These are phyloP conservation scores for Trametes gibbosa DNA, from an alignment of 768 basidiomycete genomes.

Conservation along the genomic window DNA sequence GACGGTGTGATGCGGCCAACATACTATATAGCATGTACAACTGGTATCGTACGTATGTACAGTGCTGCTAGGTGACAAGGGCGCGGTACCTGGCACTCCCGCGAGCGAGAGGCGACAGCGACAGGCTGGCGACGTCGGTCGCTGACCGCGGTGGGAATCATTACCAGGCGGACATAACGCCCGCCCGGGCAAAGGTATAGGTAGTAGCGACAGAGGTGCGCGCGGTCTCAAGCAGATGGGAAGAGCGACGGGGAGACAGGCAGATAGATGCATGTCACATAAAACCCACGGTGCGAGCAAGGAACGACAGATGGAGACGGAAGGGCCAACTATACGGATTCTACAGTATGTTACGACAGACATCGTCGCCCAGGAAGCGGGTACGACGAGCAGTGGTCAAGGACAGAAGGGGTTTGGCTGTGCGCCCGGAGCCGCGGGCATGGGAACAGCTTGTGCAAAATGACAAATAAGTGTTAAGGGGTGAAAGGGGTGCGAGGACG, in stretches of 20 bases:
- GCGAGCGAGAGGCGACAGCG: neutral
- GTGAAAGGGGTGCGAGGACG: neutral
- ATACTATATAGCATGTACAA: conserved; percentile 12
- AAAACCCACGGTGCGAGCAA: neutral
- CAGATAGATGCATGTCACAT: neutral
- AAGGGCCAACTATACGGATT: conserved; percentile 4
- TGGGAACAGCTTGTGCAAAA: neutral
- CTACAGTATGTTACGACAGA: conserved; percentile 10
- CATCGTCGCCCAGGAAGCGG: neutral
- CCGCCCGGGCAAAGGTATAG: neutral
- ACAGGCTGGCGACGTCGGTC: neutral
- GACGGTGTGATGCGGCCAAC: neutral
- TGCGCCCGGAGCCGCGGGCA: neutral
- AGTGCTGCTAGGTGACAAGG: neutral
- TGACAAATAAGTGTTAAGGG: conserved; percentile 11
- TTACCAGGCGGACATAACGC: conserved; percentile 11
- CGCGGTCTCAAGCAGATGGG: too few relatives aligned
- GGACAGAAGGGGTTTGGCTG: neutral
- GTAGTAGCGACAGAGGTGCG: neutral
- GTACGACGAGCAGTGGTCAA: neutral
- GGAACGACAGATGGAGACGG: conserved; percentile 1
- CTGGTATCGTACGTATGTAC: neutral
- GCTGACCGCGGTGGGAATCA: conserved; percentile 1
- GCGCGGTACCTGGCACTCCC: too few relatives aligned
- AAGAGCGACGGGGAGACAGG: too few relatives aligned